Conservation (phyloP, 306 rosid genomes). For the Ormosia emarginata region DNA sequence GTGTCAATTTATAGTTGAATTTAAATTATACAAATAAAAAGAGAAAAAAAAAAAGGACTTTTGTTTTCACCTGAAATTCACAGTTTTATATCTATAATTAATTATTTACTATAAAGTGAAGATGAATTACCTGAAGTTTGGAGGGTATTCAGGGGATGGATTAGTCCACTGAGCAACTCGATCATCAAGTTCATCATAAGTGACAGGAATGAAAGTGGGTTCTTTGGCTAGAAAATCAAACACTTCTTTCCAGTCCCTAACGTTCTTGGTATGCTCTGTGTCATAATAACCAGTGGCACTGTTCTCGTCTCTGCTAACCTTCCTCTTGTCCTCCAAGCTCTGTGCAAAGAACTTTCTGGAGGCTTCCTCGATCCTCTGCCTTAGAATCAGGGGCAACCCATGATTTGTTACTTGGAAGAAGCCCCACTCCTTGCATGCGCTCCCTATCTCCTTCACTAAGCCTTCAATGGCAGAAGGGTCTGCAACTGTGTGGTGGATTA, state of each 20-base stretch:
- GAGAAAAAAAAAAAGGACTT: background rate
- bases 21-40: background rate
- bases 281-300: conserved; percentile 53
- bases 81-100: background rate
- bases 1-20: background rate
- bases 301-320: conserved; percentile 33
- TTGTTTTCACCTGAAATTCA: background rate
- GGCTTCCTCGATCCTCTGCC: conserved; percentile 28
- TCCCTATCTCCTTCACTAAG: conserved; percentile 17
- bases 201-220: conserved; percentile 45
- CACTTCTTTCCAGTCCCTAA: conserved; percentile 84
- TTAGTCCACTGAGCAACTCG: conserved; percentile 40
- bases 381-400: conserved; percentile 35
- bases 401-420: conserved; percentile 55
- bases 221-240: conserved; percentile 42
- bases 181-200: conserved; percentile 32
- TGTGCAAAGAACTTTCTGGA: conserved; percentile 51
- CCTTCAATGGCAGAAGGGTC: background rate
- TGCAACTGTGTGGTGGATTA: background rate
- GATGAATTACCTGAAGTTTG: conserved; percentile 49
- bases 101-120: background rate
- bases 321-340: conserved; percentile 56
- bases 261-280: conserved; percentile 66
- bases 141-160: conserved; percentile 49
- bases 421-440: conserved; percentile 41